phyloP scores from a whole-genome alignment of 495 filamentous ascomycete genomes.

The Hypoxylon rickii region DNA sequence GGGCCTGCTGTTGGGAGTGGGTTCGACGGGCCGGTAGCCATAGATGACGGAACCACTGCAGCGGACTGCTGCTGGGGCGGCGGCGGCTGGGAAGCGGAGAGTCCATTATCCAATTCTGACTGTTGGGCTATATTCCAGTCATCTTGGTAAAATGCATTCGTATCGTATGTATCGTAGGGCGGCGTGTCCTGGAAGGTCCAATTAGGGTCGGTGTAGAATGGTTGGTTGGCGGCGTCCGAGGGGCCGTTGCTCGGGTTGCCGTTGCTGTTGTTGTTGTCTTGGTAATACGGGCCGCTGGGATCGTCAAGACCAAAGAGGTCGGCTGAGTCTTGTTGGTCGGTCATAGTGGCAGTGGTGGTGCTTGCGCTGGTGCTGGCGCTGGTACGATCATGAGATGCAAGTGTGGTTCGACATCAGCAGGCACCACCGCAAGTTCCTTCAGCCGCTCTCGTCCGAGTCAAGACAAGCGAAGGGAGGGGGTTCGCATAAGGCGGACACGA shows the following conservation, averaged over 20 bases:
- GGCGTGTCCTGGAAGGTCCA: constrained; percentile 52
- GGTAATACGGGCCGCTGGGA: constrained; percentile 37
- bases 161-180: constrained; percentile 48
- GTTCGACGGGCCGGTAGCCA: constrained; percentile 19
- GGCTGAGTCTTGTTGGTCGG: constrained; percentile 37
- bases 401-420: constrained; percentile 42
- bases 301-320: constrained; percentile 41
- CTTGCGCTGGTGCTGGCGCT: constrained; percentile 13
- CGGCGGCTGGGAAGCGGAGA: constrained; percentile 16
- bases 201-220: constrained; percentile 40
- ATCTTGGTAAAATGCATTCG: constrained; percentile 38
- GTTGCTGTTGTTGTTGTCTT: constrained; percentile 25
- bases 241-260: constrained; percentile 32
- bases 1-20: constrained; percentile 21
- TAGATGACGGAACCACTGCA: constrained; percentile 22
- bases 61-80: constrained; percentile 21
- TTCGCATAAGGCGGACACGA: constrained; percentile 34
- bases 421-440: constrained; percentile 27
- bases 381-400: constrained; percentile 44
- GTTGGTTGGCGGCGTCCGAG: constrained; percentile 35
- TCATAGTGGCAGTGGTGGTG: constrained; percentile 33
- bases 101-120: constrained; percentile 30
- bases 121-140: constrained; percentile 38
- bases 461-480: constrained; percentile 34
- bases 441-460: constrained; percentile 29